Conservation (phyloP, 345 rosid genomes). For the Xanthoceras sorbifolium region DNA sequence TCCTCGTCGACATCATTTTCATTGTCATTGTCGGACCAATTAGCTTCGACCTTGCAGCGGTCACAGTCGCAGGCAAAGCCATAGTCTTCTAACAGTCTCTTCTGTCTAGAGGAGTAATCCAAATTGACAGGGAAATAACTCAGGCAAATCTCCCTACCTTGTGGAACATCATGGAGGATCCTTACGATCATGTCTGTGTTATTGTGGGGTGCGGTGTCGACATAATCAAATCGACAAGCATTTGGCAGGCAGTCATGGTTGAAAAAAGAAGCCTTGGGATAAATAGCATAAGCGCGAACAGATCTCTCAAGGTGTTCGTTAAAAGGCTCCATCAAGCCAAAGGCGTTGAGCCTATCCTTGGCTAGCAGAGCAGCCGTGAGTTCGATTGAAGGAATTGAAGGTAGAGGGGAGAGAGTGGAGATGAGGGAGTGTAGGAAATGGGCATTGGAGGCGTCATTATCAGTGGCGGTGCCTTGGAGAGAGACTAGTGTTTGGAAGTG, state of each 20-base stretch:
- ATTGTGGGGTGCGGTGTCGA: conserved; percentile 43
- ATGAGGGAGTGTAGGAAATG: conserved; percentile 59
- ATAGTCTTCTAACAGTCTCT: conserved; percentile 68
- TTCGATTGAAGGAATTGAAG: conserved; percentile 39
- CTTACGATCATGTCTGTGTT: conserved; percentile 71
- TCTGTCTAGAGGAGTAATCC: conserved; percentile 55
- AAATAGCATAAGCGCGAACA: conserved; percentile 79
- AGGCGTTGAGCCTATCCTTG: conserved; percentile 78
- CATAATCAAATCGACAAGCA: conserved; percentile 89
- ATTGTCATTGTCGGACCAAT: conserved; percentile 75
- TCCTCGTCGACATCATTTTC: conserved; percentile 30
- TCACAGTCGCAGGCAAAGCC: conserved; percentile 81
- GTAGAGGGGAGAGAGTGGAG: conserved; percentile 55
- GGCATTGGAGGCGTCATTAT: conserved; percentile 36
- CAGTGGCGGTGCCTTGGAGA: conserved; percentile 51
- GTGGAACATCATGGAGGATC: conserved; percentile 81
- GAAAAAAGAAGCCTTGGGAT: conserved; percentile 70
- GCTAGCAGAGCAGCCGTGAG: conserved; percentile 55
- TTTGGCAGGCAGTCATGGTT: conserved; percentile 97
- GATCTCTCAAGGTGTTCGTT: conserved; percentile 44
- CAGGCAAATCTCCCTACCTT: conserved; percentile 84
- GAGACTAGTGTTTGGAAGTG: conserved; percentile 60
- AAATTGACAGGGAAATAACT: conserved; percentile 91
- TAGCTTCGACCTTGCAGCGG: conserved; percentile 85
- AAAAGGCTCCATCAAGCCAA: conserved; percentile 79